Percentiles rank a stretch among this genome's conserved stretches.
These are phyloP conservation scores for Yarrowia bubula DNA, from an alignment of 805 yeast genomes.

Conservation along the genomic window DNA sequence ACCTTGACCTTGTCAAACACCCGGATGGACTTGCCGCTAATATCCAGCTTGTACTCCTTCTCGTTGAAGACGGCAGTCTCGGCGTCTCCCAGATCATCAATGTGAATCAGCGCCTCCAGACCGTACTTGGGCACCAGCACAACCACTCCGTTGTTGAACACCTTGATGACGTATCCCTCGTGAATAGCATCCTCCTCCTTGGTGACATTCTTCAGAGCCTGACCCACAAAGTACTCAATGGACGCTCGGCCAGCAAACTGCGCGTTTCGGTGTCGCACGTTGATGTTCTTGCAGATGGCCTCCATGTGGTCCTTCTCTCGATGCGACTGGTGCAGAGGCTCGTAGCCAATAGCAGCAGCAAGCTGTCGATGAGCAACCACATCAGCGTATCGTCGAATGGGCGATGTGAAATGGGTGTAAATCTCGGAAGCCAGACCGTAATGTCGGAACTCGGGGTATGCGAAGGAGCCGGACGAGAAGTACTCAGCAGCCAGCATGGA, in stretches of 20 bases:
- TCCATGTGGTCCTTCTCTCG: conserved; percentile 91
- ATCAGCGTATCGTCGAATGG: conserved; percentile 97
- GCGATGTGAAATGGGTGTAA: conserved; percentile 97
- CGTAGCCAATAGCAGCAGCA: conserved; percentile 98
- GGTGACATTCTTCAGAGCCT: conserved; percentile 58
- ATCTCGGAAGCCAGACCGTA: conserved; percentile 97
- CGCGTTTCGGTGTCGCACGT: conserved; percentile 93
- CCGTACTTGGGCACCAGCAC: conserved; percentile 95
- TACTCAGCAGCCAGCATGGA: conserved; percentile 99
- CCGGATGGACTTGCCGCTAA: conserved; percentile 51
- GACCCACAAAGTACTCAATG: conserved; percentile 96
- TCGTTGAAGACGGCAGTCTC: conserved; percentile 66
- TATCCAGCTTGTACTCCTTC: conserved; percentile 65
- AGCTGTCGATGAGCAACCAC: conserved; percentile 95
- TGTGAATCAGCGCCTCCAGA: conserved; percentile 85
- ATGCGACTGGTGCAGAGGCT: conserved; percentile 73
- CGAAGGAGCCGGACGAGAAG: conserved; percentile 84
- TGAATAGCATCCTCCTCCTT: conserved; percentile 74
- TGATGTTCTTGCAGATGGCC: conserved; percentile 79
- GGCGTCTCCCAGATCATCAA: conserved; percentile 70
- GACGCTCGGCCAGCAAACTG: conserved; percentile 99
- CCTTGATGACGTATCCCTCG: conserved; percentile 88
- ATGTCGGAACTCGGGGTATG: conserved; percentile 90
- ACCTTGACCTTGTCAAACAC: conserved; percentile 87
- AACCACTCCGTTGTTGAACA: conserved; percentile 91